These are phyloP conservation scores for Scenedesmus sp. DNA, from an alignment of 163 green algal species.

Conservation along the genomic window DNA sequence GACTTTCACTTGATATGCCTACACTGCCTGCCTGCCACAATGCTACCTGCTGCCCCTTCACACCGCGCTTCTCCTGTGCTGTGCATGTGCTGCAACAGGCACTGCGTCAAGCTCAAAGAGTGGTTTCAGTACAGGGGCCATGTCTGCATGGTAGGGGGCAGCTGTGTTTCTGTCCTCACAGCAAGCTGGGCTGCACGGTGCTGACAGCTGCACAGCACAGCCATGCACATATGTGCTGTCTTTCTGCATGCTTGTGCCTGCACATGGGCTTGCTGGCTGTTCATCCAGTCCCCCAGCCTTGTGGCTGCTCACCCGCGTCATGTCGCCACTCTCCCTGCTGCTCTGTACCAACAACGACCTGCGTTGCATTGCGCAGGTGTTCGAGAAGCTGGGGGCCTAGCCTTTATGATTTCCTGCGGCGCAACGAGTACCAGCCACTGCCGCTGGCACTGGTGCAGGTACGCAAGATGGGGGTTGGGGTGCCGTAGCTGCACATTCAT, in stretches of 20 bases:
- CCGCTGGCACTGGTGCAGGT: conserved; percentile 82
- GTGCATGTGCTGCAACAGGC: conserved; percentile 40
- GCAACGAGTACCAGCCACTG: conserved; percentile 90
- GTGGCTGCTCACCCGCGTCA: no score
- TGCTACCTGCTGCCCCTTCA: not conserved
- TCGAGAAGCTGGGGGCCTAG: conserved; percentile 95
- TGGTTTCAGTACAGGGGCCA: conserved; percentile 99
- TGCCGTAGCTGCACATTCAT: not conserved
- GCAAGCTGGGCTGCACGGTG: not conserved
- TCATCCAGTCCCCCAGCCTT: no score
- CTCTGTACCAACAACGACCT: no score
- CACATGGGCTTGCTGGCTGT: not conserved
- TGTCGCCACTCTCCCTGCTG: no score
- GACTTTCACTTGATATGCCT: not conserved
- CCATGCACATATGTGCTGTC: not conserved
- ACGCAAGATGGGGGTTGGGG: not conserved
- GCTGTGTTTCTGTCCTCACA: not conserved
- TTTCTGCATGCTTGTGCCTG: not conserved
- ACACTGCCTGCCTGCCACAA: not conserved
- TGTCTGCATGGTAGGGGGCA: conserved; percentile 93
- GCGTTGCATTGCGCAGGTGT: conserved; percentile 79
- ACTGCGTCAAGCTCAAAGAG: conserved; percentile 89
- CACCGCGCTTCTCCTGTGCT: not conserved
- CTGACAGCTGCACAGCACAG: not conserved
- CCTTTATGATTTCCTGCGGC: conserved; percentile 97